These are phyloP conservation scores for Mycothermus thermophilus DNA, from an alignment of 495 filamentous ascomycete genomes.

Conservation along the genomic window DNA sequence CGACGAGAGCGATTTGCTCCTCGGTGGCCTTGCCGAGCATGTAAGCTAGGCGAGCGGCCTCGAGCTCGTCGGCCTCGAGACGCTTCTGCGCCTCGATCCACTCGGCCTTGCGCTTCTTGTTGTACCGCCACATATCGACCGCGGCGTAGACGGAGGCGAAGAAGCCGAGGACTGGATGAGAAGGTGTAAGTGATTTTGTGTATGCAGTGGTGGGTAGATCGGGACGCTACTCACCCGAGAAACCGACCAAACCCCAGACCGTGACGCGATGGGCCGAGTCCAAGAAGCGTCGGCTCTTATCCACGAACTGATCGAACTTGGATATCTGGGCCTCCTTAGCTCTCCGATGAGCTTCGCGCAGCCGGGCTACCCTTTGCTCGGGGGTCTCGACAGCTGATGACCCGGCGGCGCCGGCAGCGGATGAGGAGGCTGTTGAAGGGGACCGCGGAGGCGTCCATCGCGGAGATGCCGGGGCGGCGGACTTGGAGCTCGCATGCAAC, in stretches of 20 bases:
- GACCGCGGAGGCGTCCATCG: not conserved
- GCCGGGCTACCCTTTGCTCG: slow-evolving; percentile 72
- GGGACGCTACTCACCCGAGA: slow-evolving; percentile 48
- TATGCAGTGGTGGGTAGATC: not conserved
- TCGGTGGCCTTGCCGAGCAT: slow-evolving; percentile 49
- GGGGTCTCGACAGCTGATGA: slow-evolving; percentile 64
- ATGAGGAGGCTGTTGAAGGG: not conserved
- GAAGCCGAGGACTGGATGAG: slow-evolving; percentile 59
- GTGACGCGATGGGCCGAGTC: slow-evolving; percentile 73
- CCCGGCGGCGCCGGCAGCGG: slow-evolving; percentile 6
- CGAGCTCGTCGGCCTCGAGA: slow-evolving; percentile 37
- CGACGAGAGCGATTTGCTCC: slow-evolving; percentile 37
- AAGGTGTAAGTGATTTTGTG: not conserved
- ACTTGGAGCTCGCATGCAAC: slow-evolving; percentile 69
- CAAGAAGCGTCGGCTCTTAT: slow-evolving; percentile 55
- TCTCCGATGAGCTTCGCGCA: slow-evolving; percentile 64
- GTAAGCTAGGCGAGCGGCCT: slow-evolving; percentile 44
- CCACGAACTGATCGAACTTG: slow-evolving; percentile 54
- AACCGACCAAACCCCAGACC: slow-evolving; percentile 58
- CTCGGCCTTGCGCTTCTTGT: slow-evolving; percentile 52
- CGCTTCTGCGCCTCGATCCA: slow-evolving; percentile 51
- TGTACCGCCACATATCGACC: slow-evolving; percentile 76
- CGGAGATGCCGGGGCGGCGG: slow-evolving; percentile 25
- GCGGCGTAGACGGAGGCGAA: slow-evolving; percentile 68
- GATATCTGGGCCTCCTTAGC: slow-evolving; percentile 52